A percentile compares a stretch with the other conserved stretches of the same genome.
Evolutionary conservation across 1,139 yeast genomes (phyloP).

Genomic region (Kluyveromyces marxianus): DNA sequence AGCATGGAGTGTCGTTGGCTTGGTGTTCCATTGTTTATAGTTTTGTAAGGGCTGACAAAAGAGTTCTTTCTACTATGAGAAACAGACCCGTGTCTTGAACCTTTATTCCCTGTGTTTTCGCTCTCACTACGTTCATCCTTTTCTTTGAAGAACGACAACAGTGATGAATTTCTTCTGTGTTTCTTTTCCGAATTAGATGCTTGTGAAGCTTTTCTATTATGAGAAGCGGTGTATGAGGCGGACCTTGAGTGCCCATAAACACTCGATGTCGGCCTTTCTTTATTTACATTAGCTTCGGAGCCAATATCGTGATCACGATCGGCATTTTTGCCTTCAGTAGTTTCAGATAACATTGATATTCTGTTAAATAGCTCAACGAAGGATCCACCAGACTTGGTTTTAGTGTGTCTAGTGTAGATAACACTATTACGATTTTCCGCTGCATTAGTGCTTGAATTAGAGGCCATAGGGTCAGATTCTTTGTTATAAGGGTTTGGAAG

Average conservation of each 20-base stretch:
- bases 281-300: neutral
- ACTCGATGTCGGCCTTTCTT: slow-evolving; percentile 23
- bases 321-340: slow-evolving; percentile 1
- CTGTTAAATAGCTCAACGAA: slow-evolving; percentile 29
- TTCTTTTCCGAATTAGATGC: slow-evolving; percentile 13
- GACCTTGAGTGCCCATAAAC: slow-evolving; percentile 22
- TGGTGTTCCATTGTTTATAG: slow-evolving; percentile 6
- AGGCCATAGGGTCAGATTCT: neutral
- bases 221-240: slow-evolving; percentile 12
- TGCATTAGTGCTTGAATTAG: neutral
- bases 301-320: neutral
- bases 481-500: slow-evolving; percentile 9
- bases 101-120: slow-evolving; percentile 1
- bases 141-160: slow-evolving; percentile 18
- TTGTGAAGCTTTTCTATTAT: slow-evolving; percentile 13
- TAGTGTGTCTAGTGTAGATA: slow-evolving; percentile 17
- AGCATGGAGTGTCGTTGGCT: slow-evolving; percentile 9
- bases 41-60: slow-evolving; percentile 20
- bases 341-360: slow-evolving; percentile 22
- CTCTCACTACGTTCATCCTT: slow-evolving; percentile 7
- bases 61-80: slow-evolving; percentile 17
- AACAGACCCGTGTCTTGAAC: slow-evolving; percentile 9
- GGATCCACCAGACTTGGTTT: slow-evolving; percentile 26
- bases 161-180: slow-evolving; percentile 26
- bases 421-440: slow-evolving; percentile 8